These are phyloP conservation scores for Fusarium aywerte DNA, from an alignment of 2,329 filamentous ascomycete species.

Conservation along the genomic window DNA sequence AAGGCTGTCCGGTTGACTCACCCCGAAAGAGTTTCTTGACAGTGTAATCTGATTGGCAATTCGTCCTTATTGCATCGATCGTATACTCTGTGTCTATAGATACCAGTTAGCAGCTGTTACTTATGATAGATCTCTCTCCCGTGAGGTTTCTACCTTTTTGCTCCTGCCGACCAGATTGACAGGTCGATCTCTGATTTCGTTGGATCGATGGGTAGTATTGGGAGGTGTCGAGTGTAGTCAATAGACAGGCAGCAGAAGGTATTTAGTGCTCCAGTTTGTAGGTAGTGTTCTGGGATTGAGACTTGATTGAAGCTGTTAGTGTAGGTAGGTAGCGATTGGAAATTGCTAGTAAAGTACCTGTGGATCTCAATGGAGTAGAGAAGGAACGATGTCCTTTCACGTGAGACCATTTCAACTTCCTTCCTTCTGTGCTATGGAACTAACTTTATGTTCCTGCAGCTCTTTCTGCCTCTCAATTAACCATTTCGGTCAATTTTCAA, in stretches of 20 bases:
- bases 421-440: not conserved
- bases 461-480: rapidly evolving
- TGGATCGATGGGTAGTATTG: no score
- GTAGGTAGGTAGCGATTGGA: not conserved
- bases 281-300: not conserved
- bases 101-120: no score
- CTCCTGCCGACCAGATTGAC: not conserved
- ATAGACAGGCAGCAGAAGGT: no score
- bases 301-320: not conserved
- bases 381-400: slow-evolving; percentile 5
- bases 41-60: not conserved
- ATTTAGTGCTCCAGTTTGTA: no score
- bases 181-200: not conserved
- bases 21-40: not conserved
- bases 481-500: rapidly evolving
- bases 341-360: not conserved
- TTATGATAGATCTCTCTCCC: not conserved
- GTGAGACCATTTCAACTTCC: slow-evolving; percentile 14
- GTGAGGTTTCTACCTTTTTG: not conserved
- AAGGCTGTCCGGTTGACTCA: slow-evolving; percentile 40
- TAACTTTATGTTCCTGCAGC: not conserved
- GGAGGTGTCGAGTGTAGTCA: not conserved
- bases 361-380: slow-evolving; percentile 5
- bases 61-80: not conserved
- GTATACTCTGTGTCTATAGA: not conserved